Percentiles rank a stretch among this genome's conserved stretches.
Evolutionary conservation across 1,284 basidiomycete species (phyloP).

Genomic region (Rhodotorula mucilaginosa): DNA sequence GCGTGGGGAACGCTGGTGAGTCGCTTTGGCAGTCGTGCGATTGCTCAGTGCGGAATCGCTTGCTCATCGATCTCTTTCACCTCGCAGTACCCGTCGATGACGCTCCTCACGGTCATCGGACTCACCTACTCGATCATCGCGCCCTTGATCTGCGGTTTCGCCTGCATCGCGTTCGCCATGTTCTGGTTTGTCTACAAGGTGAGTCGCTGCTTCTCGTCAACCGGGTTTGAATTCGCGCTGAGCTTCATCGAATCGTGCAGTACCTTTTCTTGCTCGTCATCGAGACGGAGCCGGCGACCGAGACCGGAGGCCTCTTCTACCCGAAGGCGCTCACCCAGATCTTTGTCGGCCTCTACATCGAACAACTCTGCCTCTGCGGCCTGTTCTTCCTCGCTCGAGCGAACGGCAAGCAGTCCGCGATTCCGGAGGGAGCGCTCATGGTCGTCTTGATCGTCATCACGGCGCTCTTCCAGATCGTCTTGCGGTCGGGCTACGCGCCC

Average conservation of each 20-base stretch:
- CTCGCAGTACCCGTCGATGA: conserved; percentile 59
- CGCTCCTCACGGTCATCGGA: conserved; percentile 57
- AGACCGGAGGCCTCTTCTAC: conserved; percentile 94
- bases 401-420: conserved; percentile 57
- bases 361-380: conserved; percentile 69
- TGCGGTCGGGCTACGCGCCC: conserved; percentile 54
- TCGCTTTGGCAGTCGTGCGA: no score
- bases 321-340: conserved; percentile 88
- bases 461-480: conserved; percentile 48
- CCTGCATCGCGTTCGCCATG: conserved; percentile 74
- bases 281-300: conserved; percentile 67
- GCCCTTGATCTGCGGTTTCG: conserved; percentile 90
- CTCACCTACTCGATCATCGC: conserved; percentile 82
- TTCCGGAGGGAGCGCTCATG: conserved; percentile 76
- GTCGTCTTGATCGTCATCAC: conserved; percentile 77
- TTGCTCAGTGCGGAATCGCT: neutral
- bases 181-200: conserved; percentile 85
- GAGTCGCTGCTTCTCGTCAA: neutral
- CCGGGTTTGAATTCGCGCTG: neutral
- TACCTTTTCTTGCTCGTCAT: conserved; percentile 55
- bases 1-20: conserved; percentile 69
- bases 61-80: neutral
- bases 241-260: conserved; percentile 21
- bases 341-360: conserved; percentile 80
- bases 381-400: conserved; percentile 78